Evolutionary conservation across 257 asterid genomes (phyloP).

Genomic region (Buddleja alternifolia): DNA sequence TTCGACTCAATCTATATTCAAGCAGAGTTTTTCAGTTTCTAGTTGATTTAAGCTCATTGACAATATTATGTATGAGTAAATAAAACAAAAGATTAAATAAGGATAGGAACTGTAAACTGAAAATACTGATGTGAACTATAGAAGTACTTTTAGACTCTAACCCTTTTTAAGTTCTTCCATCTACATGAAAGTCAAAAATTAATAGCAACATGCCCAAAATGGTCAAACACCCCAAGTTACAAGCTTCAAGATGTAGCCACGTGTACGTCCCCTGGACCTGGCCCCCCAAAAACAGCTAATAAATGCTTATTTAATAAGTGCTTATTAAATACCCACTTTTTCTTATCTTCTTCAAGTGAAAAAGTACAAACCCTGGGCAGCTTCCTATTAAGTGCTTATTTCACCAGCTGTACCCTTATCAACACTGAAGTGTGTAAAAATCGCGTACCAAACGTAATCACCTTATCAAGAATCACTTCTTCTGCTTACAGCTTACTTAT

Average conservation of each 20-base stretch:
- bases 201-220: no score
- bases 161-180: not conserved
- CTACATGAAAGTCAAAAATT: not conserved
- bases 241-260: not conserved
- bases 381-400: not conserved
- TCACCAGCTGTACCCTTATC: slow-evolving; percentile 23
- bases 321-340: not conserved
- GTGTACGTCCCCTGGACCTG: slow-evolving; percentile 5
- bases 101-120: no score
- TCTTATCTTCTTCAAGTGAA: not conserved
- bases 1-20: no score
- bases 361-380: slow-evolving; percentile 34
- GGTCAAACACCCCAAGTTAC: not conserved
- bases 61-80: no score
- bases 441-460: slow-evolving; percentile 8
- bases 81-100: no score
- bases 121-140: not conserved
- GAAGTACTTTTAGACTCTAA: not conserved
- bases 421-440: slow-evolving; percentile 22
- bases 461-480: not conserved
- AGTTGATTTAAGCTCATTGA: no score
- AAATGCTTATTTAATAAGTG: not conserved
- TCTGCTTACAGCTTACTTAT: not conserved
- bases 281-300: no score
- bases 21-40: no score